Percentiles rank a stretch among this genome's conserved stretches.
These are phyloP conservation scores for Trichosporon coremiiforme DNA, from an alignment of 1,284 basidiomycete species.

Conservation along the genomic window DNA sequence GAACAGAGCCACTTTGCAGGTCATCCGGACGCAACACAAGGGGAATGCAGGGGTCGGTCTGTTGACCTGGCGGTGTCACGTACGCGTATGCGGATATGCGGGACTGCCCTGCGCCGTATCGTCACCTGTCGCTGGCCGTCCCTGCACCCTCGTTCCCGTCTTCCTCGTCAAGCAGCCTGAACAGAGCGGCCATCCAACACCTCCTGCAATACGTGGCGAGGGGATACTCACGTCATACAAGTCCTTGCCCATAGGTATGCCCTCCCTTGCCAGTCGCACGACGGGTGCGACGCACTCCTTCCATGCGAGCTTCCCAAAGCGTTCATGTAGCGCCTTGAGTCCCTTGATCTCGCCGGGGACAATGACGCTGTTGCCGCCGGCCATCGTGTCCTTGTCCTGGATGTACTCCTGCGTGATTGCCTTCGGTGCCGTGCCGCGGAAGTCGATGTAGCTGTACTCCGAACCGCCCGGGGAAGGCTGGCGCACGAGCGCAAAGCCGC, in stretches of 20 bases:
- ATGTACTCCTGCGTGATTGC: conserved; percentile 21
- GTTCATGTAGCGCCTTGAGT: conserved; percentile 37
- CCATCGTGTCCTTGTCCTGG: conserved; percentile 23
- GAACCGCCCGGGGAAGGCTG: conserved; percentile 20
- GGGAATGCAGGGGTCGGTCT: background rate
- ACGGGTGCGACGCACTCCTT: conserved; percentile 32
- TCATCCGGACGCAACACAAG: background rate
- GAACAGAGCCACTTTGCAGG: background rate
- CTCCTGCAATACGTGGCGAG: too few species aligned
- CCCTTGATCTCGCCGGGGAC: conserved; percentile 45
- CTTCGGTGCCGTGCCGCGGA: conserved; percentile 39
- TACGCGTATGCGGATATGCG: background rate
- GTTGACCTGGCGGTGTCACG: background rate
- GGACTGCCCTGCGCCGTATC: background rate
- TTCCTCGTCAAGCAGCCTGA: background rate
- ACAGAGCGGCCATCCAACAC: too few species aligned
- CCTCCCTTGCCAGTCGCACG: conserved; percentile 56
- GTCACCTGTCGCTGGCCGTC: background rate
- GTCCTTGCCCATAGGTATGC: conserved; percentile 63
- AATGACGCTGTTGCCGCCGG: conserved; percentile 42
- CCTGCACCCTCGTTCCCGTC: background rate
- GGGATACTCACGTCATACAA: conserved; percentile 36
- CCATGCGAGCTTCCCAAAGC: conserved; percentile 40
- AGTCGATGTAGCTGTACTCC: conserved; percentile 38
- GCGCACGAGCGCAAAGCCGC: conserved; percentile 44